Conservation (phyloP, 2,329 filamentous ascomycete genomes). For the Rhinocladiella similis region DNA sequence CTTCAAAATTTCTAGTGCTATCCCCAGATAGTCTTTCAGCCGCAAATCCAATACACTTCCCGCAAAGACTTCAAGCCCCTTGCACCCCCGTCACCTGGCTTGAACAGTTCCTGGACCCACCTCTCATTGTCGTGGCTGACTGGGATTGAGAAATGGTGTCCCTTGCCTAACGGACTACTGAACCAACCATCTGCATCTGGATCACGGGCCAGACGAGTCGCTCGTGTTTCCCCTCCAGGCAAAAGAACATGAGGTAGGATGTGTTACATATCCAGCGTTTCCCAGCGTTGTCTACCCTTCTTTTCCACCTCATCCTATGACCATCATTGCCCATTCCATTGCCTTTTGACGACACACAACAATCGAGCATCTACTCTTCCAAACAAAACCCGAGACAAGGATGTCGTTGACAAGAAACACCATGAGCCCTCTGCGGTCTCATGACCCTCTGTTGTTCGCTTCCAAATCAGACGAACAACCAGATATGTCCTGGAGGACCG, state of each 20-base stretch:
- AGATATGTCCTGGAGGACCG: constrained; percentile 4
- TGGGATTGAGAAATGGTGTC: constrained; percentile 11
- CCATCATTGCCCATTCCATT: too few relatives aligned
- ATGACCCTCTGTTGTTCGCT: constrained; percentile 13
- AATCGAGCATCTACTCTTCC: background rate
- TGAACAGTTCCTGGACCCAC: constrained; percentile 1
- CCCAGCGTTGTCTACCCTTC: background rate
- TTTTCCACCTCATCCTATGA: background rate
- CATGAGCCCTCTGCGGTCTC: constrained; percentile 14
- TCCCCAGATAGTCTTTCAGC: constrained; percentile 15
- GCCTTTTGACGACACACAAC: too few relatives aligned
- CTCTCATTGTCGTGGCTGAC: constrained; percentile 18
- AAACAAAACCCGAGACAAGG: too few relatives aligned
- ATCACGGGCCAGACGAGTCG: constrained; percentile 14
- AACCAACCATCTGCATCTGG: constrained; percentile 2
- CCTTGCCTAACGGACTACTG: background rate
- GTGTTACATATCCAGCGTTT: background rate
- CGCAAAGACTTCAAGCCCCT: constrained; percentile 4
- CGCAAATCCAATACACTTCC: constrained; percentile 11
- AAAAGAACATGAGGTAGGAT: constrained; percentile 14
- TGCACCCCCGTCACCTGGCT: background rate
- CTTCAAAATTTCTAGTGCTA: background rate
- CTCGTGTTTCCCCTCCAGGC: background rate
- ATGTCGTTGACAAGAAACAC: background rate
- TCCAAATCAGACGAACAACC: constrained; percentile 1